Base-by-base conservation (phyloP, 202 grass and related monocot species). In the Cymbopogon flexuosus region DNA sequence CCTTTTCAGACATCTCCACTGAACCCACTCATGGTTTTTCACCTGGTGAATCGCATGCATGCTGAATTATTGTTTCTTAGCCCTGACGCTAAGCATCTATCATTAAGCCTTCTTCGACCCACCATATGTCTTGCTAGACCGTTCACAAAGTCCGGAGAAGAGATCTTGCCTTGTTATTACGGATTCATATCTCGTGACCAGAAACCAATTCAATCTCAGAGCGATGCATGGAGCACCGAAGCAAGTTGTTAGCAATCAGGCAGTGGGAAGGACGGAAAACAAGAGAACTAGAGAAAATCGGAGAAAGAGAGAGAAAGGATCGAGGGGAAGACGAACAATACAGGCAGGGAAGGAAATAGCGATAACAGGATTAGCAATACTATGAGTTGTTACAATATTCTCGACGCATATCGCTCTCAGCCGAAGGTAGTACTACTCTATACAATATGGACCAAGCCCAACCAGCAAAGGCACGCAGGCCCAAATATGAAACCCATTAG, bases 31-130 rank as follows among this genome's bases (percentile, higher is more conserved):
- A 86, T 40, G 4, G 68, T n/a, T 15, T 64, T 59, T 42, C 84
- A 62, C 70, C 77, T 33, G 62, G 68, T 54, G 51, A 79, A 62
- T 29, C 18, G 59, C 58, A 24, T 77, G 81, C 36, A 24, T 77
- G 81, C 36, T 40, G 70, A 69, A 84, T 89, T 31, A 89, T 89
- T 49, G 87, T 89, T 89, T 10, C 87, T 85, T 89, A 66, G 58
- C 72, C 9, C 77, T 40, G 65, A 61, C 82, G 87, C 87, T 89
- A 89, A 81, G 87, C 66, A 81, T 89, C 35, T 65, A 84, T 88
- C 56, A 88, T 88, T 63, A 84, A 41, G 6, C 41, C 24, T 19
- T 63, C 21, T 7, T 7, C 24, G 34, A 37, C 60, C 64, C 80
- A 19, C 64, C 80, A 19, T 46, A 31, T 31, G 5, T 16, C 51